Conservation (phyloP, 1,284 basidiomycete species). For the Gymnopus androsaceus region DNA sequence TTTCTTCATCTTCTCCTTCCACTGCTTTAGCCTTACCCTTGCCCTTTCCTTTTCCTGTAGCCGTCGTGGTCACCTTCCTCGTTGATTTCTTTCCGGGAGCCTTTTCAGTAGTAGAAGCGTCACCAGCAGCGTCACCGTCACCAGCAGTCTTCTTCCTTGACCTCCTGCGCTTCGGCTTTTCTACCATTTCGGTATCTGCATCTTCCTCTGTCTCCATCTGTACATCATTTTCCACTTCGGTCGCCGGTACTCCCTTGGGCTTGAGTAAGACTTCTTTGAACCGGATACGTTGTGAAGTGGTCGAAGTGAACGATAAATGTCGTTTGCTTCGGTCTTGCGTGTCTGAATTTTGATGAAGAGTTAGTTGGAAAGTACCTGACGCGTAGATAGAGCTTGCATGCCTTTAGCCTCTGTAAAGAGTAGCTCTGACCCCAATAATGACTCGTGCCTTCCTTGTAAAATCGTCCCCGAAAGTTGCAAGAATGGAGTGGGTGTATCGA, state of each 20-base stretch:
- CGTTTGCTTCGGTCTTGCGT: constrained; percentile 47
- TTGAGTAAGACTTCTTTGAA: constrained; percentile 64
- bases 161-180: background rate
- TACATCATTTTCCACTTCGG: background rate
- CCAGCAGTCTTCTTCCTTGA: constrained; percentile 2
- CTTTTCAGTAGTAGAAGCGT: background rate
- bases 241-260: constrained; percentile 34
- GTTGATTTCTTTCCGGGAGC: constrained; percentile 1
- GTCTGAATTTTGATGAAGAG: constrained; percentile 30
- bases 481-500: constrained; percentile 74
- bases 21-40: constrained; percentile 20
- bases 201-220: constrained; percentile 9
- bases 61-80: too few relatives aligned
- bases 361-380: background rate
- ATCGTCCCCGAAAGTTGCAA: constrained; percentile 74
- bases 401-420: constrained; percentile 69
- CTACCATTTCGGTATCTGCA: too few relatives aligned
- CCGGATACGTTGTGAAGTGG: constrained; percentile 60
- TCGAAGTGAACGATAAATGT: constrained; percentile 52
- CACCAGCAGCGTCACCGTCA: background rate
- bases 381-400: constrained; percentile 23
- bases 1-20: constrained; percentile 5
- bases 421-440: constrained; percentile 70
- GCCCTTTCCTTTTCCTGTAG: too few relatives aligned
- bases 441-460: constrained; percentile 66